Evolutionary conservation across 176 grass and related monocot genomes (phyloP).

Genomic region (Oryza glaberrima): DNA sequence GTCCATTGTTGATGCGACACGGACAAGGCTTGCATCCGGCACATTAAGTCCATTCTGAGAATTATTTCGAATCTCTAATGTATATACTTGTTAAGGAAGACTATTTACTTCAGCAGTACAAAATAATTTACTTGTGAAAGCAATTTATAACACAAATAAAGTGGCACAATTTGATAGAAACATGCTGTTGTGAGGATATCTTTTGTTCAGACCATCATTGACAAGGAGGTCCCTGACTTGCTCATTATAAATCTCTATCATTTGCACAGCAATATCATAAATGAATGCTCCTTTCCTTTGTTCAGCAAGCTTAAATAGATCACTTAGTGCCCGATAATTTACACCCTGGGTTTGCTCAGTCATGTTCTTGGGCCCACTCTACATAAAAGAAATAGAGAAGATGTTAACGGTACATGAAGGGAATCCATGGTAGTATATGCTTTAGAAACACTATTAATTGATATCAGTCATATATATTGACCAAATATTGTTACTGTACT

Average conservation of each 20-base stretch:
- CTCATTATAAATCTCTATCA: conserved; percentile 99
- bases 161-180: conserved; percentile 32
- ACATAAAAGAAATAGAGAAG: conserved; percentile 37
- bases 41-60: conserved; percentile 97
- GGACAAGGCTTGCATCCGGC: conserved; percentile 86
- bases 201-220: conserved; percentile 88
- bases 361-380: conserved; percentile 95
- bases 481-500: conserved; percentile 28
- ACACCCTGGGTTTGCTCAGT: conserved; percentile 91
- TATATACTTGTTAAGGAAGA: conserved; percentile 79
- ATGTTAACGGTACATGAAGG: conserved; percentile 27
- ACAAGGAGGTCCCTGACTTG: conserved; percentile 98
- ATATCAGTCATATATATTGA: conserved; percentile 7
- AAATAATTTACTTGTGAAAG: conserved; percentile 29
- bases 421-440: neutral
- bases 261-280: conserved; percentile 96
- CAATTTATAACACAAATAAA: conserved; percentile 34
- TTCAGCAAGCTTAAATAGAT: conserved; percentile 89
- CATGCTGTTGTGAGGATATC: conserved; percentile 76
- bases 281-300: conserved; percentile 84
- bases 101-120: neutral
- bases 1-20: conserved; percentile 73
- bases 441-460: conserved; percentile 14
- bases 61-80: conserved; percentile 93
- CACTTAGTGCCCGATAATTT: conserved; percentile 88